Conservation (phyloP, 23 red algal species). For the Gracilaria domingensis region DNA sequence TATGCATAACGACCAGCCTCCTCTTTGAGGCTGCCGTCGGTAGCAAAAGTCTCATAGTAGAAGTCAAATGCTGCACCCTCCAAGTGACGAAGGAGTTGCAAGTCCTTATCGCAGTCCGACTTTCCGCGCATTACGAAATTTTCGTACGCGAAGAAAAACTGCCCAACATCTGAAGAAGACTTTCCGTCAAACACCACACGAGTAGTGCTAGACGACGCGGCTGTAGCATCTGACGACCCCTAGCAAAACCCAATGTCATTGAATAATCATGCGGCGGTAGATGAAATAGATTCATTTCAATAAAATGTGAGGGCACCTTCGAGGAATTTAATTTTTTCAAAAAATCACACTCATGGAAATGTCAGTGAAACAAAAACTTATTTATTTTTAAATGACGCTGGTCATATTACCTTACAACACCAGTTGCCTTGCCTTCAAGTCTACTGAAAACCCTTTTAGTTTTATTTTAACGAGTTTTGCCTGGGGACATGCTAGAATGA, state of each 20-base stretch:
- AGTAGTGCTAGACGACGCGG: background rate
- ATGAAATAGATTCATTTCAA: too few species aligned
- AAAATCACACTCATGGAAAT: too few species aligned
- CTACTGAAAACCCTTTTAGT: too few species aligned
- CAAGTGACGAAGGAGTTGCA: background rate
- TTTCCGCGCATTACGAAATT: slow-evolving; percentile 20
- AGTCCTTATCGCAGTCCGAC: background rate
- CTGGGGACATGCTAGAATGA: background rate
- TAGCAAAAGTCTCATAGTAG: slow-evolving; percentile 30
- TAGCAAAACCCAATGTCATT: too few species aligned
- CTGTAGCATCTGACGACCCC: background rate
- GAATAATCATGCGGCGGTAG: too few species aligned
- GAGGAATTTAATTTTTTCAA: too few species aligned
- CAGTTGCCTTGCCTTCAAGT: too few species aligned
- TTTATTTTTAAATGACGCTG: too few species aligned
- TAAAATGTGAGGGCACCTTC: too few species aligned
- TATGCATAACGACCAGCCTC: background rate
- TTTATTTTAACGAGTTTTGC: too few species aligned
- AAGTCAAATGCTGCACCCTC: slow-evolving; percentile 14
- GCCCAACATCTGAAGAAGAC: background rate
- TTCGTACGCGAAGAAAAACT: slow-evolving; percentile 24
- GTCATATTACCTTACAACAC: too few species aligned
- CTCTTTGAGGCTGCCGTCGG: background rate
- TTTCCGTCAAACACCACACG: background rate
- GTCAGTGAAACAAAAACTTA: too few species aligned